Percentiles rank a stretch among this genome's conserved stretches.
phyloP scores from a whole-genome alignment of 1,284 basidiomycete genomes.

The Heterobasidion occidentale region DNA sequence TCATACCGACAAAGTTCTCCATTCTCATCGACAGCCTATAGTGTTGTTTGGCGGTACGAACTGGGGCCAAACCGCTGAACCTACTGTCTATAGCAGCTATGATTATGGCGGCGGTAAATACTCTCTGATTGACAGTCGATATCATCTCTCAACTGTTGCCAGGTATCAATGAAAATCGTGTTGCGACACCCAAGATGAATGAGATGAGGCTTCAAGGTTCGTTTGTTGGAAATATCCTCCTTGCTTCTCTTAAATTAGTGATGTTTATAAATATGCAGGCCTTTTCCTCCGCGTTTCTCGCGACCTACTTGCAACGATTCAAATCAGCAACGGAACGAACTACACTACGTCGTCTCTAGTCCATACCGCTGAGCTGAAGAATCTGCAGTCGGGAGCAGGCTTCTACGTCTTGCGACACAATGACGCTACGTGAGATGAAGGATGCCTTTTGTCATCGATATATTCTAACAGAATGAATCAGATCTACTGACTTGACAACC shows the following conservation, averaged over 20 bases:
- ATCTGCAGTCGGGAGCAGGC: slow-evolving; percentile 33
- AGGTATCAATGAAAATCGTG: slow-evolving; percentile 45
- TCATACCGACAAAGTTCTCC: too few species aligned
- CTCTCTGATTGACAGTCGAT: neutral
- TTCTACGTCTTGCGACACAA: slow-evolving; percentile 48
- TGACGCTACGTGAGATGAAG: slow-evolving; percentile 28
- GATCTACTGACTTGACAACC: slow-evolving; percentile 31
- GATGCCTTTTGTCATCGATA: neutral
- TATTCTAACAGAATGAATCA: slow-evolving; percentile 7
- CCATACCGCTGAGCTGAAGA: slow-evolving; percentile 40
- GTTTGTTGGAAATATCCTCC: neutral
- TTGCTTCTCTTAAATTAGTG: neutral
- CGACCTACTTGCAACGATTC: slow-evolving; percentile 31
- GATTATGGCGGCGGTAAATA: slow-evolving; percentile 37
- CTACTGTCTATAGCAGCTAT: slow-evolving; percentile 39
- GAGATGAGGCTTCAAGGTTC: slow-evolving; percentile 46
- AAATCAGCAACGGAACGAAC: slow-evolving; percentile 37
- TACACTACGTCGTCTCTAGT: slow-evolving; percentile 35
- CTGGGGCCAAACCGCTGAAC: slow-evolving; percentile 40
- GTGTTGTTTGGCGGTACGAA: slow-evolving; percentile 44
- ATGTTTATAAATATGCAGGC: slow-evolving; percentile 17
- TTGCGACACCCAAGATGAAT: slow-evolving; percentile 42
- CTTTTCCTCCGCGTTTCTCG: slow-evolving; percentile 41
- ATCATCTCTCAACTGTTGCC: neutral
- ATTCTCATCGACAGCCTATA: too few species aligned